Base-by-base conservation (phyloP, 164 flowering plant species). In the Dillenia suffruticosa region DNA sequence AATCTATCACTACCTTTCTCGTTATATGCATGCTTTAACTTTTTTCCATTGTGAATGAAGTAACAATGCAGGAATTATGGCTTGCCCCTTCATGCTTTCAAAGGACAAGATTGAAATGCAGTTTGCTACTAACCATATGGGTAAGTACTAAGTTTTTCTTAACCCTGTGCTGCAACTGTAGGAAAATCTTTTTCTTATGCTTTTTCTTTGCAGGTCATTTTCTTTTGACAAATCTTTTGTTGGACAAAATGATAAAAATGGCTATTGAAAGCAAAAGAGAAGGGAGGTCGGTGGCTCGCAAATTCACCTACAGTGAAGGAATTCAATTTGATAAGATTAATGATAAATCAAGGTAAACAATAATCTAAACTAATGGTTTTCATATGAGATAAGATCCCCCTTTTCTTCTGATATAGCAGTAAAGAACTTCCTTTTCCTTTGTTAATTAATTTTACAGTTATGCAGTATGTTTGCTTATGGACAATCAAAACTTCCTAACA, bases 21-120 rank as follows among this genome's bases (percentile, higher is more conserved):
- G 4, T 32, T 4, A 32, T 32, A 32, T 32, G 40, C 40, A 32
- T 5, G 7, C 40, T 0, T 32, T 32, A 32, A 32, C 40, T 32
- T 32, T 32, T 32, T 32, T 6, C 40, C 6, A 32, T 32, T 32
- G 40, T 32, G 40, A 32, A 32, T 32, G 22, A 66, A 88, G 95
- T 57, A 89, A 89, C 66, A 86, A 89, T 78, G 96, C 92, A 75
- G 92, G 96, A 43, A 64, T 86, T 5, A 81, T 85, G 90, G 74
- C 72, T 3, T 56, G 75, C 5, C 90, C 92, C 0, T 86, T 70
- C 76, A 70, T 13, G 72, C 90, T 89, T 49, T 84, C 90, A 12
- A 57, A 79, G 57, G 96, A 86, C 74, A 70, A 76, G 44, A 77
- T 85, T 50, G 96, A 89, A 63, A 61, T 84, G 49, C 92, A 84